These are phyloP conservation scores for Colletotrichum graminicola DNA, from an alignment of 2,329 filamentous ascomycete genomes.

Conservation along the genomic window DNA sequence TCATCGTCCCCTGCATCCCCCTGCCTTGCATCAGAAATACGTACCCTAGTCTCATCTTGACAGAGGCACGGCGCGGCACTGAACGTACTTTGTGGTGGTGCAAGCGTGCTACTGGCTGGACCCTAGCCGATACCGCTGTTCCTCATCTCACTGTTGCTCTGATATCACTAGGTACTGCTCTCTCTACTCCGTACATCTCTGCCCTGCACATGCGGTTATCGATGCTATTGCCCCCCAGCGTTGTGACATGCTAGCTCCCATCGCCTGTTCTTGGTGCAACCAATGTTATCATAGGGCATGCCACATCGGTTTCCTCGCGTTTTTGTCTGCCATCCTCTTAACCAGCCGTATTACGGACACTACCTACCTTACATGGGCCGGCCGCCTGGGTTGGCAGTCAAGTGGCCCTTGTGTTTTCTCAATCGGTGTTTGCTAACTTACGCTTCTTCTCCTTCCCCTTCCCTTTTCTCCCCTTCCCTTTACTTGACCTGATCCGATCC, in stretches of 20 bases:
- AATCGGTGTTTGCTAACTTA: not conserved
- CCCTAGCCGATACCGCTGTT: slow-evolving; percentile 10
- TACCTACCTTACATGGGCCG: not conserved
- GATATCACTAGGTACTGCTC: slow-evolving; percentile 10
- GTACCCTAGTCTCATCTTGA: slow-evolving; percentile 13
- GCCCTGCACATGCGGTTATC: slow-evolving; percentile 17
- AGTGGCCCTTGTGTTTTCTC: slow-evolving; percentile 22
- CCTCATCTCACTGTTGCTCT: slow-evolving; percentile 8
- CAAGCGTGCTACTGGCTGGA: not conserved
- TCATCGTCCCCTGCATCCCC: not conserved
- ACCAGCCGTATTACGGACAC: not conserved
- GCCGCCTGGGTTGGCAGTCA: slow-evolving; percentile 4
- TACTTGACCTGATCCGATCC: not conserved
- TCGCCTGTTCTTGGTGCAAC: slow-evolving; percentile 30
- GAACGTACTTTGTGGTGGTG: not conserved
- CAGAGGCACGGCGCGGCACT: slow-evolving; percentile 15
- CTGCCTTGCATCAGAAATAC: slow-evolving; percentile 31
- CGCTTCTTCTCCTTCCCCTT: not conserved
- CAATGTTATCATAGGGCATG: slow-evolving; percentile 20
- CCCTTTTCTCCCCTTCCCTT: not conserved
- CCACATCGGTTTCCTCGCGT: slow-evolving; percentile 28
- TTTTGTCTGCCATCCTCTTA: slow-evolving; percentile 10
- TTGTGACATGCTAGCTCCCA: slow-evolving; percentile 30
- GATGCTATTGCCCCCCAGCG: slow-evolving; percentile 17
- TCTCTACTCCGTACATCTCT: not conserved